Conservation (phyloP, 345 rosid genomes). For the Physaria fendleri region DNA sequence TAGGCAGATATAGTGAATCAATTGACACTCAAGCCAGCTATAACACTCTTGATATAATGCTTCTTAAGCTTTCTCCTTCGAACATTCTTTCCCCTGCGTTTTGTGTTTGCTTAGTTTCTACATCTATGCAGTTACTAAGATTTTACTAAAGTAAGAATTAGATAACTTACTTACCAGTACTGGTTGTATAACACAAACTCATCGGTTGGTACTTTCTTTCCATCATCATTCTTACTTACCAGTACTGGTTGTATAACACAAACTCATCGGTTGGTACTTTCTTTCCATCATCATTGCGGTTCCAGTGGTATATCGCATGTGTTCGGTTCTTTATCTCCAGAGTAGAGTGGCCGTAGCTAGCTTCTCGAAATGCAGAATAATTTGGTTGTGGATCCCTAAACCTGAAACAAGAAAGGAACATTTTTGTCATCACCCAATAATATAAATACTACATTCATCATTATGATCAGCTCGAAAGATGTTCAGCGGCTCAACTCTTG, state of each 20-base stretch:
- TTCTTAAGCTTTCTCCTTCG: slow-evolving; percentile 62
- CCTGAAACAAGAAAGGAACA: slow-evolving; percentile 32
- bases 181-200: slow-evolving; percentile 57
- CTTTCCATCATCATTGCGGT: slow-evolving; percentile 85
- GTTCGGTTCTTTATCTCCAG: slow-evolving; percentile 79
- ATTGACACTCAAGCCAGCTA: slow-evolving; percentile 20
- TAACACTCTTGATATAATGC: slow-evolving; percentile 33
- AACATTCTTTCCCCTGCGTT: slow-evolving; percentile 49
- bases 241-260: slow-evolving; percentile 60
- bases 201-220: slow-evolving; percentile 67
- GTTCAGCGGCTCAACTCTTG: background rate
- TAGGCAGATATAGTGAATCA: background rate
- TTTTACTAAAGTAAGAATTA: background rate
- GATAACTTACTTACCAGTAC: slow-evolving; percentile 60
- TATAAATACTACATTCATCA: background rate
- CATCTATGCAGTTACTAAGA: background rate
- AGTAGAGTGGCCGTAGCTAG: slow-evolving; percentile 90
- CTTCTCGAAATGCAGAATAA: slow-evolving; percentile 92
- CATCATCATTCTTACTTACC: slow-evolving; percentile 94
- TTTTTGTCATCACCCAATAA: background rate
- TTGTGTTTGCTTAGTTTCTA: slow-evolving; percentile 4
- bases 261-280: slow-evolving; percentile 62
- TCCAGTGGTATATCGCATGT: slow-evolving; percentile 87
- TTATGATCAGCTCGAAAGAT: background rate
- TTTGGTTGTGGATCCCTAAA: slow-evolving; percentile 86